A percentile compares a stretch with the other conserved stretches of the same genome.
phyloP scores from a whole-genome alignment of 495 filamentous ascomycete genomes.

The Acidomyces sp. region DNA sequence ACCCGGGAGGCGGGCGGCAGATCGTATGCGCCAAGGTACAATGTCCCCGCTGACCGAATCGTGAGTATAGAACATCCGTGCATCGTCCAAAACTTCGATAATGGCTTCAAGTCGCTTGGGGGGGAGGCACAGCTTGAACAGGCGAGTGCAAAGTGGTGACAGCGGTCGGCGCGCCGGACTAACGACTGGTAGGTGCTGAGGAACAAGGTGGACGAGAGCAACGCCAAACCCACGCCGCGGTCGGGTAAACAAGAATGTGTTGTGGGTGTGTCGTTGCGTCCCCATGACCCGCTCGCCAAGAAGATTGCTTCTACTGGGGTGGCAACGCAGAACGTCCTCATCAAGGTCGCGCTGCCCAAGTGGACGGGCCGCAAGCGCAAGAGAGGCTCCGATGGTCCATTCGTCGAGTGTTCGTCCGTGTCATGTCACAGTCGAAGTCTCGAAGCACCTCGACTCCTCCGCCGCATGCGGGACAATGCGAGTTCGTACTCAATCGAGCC shows the following conservation, averaged over 20 bases:
- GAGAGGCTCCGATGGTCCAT: constrained; percentile 55
- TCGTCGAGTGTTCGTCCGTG: constrained; percentile 16
- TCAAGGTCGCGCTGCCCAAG: constrained; percentile 79
- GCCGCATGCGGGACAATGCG: constrained; percentile 57
- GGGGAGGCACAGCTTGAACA: constrained; percentile 49
- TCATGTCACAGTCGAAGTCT: not conserved
- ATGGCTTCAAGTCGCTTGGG: constrained; percentile 67
- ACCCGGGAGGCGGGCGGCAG: not conserved
- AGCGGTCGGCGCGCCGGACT: too few species aligned
- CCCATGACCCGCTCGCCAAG: constrained; percentile 61
- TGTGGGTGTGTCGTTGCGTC: constrained; percentile 55
- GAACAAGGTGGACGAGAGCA: constrained; percentile 7
- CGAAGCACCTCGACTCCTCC: constrained; percentile 33
- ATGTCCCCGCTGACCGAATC: constrained; percentile 43
- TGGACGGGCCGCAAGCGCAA: constrained; percentile 75
- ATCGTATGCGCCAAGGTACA: not conserved
- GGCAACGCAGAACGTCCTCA: constrained; percentile 62
- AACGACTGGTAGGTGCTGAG: constrained; percentile 18
- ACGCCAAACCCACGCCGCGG: too few species aligned
- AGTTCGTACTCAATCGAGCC: constrained; percentile 55
- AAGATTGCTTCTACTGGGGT: constrained; percentile 59
- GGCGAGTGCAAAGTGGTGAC: constrained; percentile 38
- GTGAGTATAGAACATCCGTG: constrained; percentile 80
- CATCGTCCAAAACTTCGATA: constrained; percentile 68
- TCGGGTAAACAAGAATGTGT: too few species aligned